Conservation (phyloP, 148 eudicot genomes). For the Spergularia marina region DNA sequence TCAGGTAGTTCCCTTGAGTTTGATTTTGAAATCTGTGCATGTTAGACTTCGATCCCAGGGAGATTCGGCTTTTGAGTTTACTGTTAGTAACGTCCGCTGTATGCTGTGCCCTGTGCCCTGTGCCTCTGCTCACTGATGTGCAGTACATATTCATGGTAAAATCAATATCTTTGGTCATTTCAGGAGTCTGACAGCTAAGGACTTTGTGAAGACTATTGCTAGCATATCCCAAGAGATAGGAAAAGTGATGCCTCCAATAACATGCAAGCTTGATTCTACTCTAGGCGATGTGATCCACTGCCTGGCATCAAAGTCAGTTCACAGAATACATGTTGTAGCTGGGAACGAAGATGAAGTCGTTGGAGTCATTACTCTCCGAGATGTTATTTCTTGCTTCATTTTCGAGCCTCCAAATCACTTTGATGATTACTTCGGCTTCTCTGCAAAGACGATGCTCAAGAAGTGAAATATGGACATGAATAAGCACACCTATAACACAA, state of each 20-base stretch:
- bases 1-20: slow-evolving; percentile 44
- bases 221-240: slow-evolving; percentile 38
- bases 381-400: slow-evolving; percentile 89
- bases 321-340: slow-evolving; percentile 60
- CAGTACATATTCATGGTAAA: neutral
- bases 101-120: no score
- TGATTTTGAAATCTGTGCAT: neutral
- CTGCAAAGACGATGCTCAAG: slow-evolving; percentile 52
- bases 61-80: no score
- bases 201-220: slow-evolving; percentile 59
- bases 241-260: slow-evolving; percentile 51
- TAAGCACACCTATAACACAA: neutral
- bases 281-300: slow-evolving; percentile 60
- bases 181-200: slow-evolving; percentile 70
- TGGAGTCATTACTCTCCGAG: slow-evolving; percentile 89
- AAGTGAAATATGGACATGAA: slow-evolving; percentile 33
- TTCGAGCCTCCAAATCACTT: slow-evolving; percentile 77
- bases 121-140: neutral
- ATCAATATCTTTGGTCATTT: neutral
- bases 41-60: no score
- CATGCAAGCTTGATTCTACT: slow-evolving; percentile 61
- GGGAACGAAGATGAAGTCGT: slow-evolving; percentile 46
- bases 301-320: slow-evolving; percentile 65
- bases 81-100: no score
- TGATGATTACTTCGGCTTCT: slow-evolving; percentile 60